phyloP scores from a whole-genome alignment of 768 basidiomycete species.

The Leccinellum albellum region DNA sequence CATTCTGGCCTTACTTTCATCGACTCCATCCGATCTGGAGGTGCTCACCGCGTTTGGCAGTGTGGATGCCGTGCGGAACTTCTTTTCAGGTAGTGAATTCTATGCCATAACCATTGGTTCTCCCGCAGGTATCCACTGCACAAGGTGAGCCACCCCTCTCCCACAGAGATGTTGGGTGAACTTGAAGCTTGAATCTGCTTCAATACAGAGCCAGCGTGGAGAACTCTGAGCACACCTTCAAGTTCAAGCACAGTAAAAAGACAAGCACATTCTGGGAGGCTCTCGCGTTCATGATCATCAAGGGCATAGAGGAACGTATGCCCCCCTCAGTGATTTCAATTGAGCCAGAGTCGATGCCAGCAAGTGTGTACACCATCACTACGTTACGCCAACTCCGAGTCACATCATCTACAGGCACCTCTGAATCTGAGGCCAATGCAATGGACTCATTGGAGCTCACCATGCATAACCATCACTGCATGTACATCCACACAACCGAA shows the following conservation, averaged over 20 bases:
- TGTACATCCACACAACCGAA: too few relatives aligned
- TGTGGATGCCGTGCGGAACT: neutral
- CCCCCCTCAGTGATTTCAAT: neutral
- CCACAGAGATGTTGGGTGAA: neutral
- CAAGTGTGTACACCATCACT: too few relatives aligned
- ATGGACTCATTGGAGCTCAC: too few relatives aligned
- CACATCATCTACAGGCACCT: too few relatives aligned
- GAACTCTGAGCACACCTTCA: neutral
- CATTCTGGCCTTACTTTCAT: too few relatives aligned
- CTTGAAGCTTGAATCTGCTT: too few relatives aligned
- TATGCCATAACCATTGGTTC: neutral
- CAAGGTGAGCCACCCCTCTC: neutral
- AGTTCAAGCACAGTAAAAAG: neutral
- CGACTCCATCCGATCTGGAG: too few relatives aligned
- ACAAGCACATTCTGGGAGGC: neutral
- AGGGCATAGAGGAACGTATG: neutral
- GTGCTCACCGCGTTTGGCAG: neutral
- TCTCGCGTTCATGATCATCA: neutral
- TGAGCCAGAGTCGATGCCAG: too few relatives aligned
- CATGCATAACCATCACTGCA: too few relatives aligned
- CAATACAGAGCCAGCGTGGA: neutral
- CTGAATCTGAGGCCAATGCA: too few relatives aligned
- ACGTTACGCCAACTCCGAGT: too few relatives aligned
- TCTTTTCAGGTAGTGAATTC: neutral
- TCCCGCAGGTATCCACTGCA: neutral